Conservation (phyloP, 495 filamentous ascomycete genomes). For the Aspergillus sclerotiicarbonarius region DNA sequence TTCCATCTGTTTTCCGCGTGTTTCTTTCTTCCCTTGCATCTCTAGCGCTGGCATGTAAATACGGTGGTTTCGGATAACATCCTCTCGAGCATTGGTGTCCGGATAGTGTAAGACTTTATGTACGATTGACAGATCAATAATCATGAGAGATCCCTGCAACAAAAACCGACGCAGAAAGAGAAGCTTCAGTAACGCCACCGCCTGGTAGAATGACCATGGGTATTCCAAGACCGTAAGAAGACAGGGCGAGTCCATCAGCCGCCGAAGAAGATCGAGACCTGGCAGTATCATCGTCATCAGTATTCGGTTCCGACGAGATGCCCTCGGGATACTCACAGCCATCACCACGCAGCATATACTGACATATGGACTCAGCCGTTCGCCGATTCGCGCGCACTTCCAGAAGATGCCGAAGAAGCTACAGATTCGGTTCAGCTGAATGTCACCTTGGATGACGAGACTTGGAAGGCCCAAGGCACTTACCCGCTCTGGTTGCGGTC, state of each 20-base stretch:
- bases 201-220: conserved; percentile 12
- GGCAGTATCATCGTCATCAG: conserved; percentile 9
- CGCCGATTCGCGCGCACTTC: conserved; percentile 93
- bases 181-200: conserved; percentile 14
- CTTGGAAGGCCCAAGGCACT: conserved; percentile 18
- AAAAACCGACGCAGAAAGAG: not conserved
- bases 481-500: conserved; percentile 91
- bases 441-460: not conserved
- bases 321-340: conserved; percentile 68
- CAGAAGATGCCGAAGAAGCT: conserved; percentile 90
- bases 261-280: conserved; percentile 48
- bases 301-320: not conserved
- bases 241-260: conserved; percentile 20
- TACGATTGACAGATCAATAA: conserved; percentile 22
- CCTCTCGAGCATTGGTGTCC: conserved; percentile 13
- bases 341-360: conserved; percentile 91
- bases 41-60: conserved; percentile 7
- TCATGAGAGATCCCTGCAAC: not conserved
- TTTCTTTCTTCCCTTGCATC: conserved; percentile 15
- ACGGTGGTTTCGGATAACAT: not conserved
- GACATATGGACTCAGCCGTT: conserved; percentile 92
- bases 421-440: conserved; percentile 7
- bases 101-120: conserved; percentile 13
- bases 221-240: conserved; percentile 13
- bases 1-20: conserved; percentile 13